Conservation (phyloP, 257 asterid genomes). For the Rhazya stricta region DNA sequence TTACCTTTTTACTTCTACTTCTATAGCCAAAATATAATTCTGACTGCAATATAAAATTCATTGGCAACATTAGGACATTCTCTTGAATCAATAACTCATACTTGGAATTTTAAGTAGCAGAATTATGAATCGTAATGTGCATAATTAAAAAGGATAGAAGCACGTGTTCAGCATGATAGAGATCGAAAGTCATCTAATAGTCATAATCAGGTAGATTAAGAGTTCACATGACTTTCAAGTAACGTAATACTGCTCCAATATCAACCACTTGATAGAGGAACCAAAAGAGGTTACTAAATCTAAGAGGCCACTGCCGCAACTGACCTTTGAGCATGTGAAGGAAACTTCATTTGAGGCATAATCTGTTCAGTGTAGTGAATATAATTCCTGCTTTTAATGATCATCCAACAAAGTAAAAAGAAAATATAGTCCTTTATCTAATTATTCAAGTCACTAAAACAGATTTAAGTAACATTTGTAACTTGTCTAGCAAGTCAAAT, state of each 20-base stretch:
- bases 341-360: background rate
- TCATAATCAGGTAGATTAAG: background rate
- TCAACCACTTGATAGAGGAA: background rate
- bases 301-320: background rate
- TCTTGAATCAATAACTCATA: background rate
- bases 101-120: background rate
- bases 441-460: too few species aligned
- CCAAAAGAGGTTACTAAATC: background rate
- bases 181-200: background rate
- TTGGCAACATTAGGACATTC: background rate
- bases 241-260: background rate
- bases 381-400: too few species aligned
- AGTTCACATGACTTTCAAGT: background rate
- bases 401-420: too few species aligned
- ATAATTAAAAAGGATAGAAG: background rate
- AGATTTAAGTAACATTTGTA: too few species aligned
- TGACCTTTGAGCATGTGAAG: background rate
- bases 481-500: too few species aligned
- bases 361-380: background rate
- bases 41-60: too few species aligned
- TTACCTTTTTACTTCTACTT: background rate
- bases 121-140: background rate
- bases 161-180: background rate
- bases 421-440: too few species aligned
- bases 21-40: background rate